Base-by-base conservation (phyloP, 441 rosid genomes). In the Gossypium davidsonii region DNA sequence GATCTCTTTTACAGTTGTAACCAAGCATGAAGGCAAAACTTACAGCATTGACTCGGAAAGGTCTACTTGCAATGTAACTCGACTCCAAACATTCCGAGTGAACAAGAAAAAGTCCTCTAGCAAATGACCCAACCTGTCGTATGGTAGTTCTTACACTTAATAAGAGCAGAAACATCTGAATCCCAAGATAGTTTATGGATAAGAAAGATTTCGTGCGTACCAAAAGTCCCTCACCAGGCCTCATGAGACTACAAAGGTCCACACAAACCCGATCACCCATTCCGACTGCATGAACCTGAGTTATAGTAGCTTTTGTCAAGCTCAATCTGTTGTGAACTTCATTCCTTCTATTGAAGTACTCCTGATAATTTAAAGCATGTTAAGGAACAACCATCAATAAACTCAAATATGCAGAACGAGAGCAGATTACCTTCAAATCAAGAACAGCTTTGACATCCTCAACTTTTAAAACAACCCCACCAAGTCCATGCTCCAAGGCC, bases 201-300 rank as follows among this genome's bases (percentile, higher is more conserved):
- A n/a, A 74, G 59, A 76, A 70, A 68, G 66, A 70, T 6, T 57
- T 72, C 44, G 25, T 63, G 77, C 86, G 67, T 79, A 89, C 98
- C 86, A 90, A 86, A 78, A 94, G 94, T 59, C 97, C 97, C 87
- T 91, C 98, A 76, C 96, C 93, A 64, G 92, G 90, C 85, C 82
- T 88, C 94, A 91, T 89, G 70, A 94, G 94, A 79, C 97, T 90
- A 76, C 96, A 91, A 71, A 94, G 94, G 85, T 94, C 98, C 75
- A 91, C 96, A 80, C 97, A 94, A 44, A 89, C 94, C 73, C 97
- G 83, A 79, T 94, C 96, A 21, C 97, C 97, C 94, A 94, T 90
- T 76, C 98, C 94, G 44, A 80, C 89, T 63, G 79, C 84, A 57
- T 84, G 61, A 82, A 94, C 77, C 63, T 74, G 73, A 53, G 90